Base-by-base conservation (phyloP, 2,329 filamentous ascomycete species). In the Raffaelea arxii region DNA sequence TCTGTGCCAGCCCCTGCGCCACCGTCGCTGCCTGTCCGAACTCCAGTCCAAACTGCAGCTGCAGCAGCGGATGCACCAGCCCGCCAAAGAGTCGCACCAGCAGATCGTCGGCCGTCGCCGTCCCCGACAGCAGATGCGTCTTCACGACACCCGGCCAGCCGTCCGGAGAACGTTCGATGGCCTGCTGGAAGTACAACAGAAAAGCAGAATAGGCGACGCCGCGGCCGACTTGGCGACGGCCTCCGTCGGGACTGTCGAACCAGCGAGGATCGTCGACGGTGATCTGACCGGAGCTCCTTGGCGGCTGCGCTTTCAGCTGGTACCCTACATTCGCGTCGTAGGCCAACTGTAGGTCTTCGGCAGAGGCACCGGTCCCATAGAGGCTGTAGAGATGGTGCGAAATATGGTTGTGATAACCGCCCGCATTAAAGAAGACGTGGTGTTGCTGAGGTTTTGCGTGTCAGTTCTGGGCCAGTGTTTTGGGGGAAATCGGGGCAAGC, bases 41-140 rank as follows among this genome's bases (percentile, higher is more conserved):
- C 59, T 94, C 88, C 30, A 95, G 60, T 4, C 85, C 89, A 58
- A 88, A 94, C 42, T 88, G 85, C 19, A 94, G 73, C 59, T 94
- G 87, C 51, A 95, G 90, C 16, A 92, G 66, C 2, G 88, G 87
- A 58, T 94, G 87, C 2, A 89, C 55, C 51, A 91, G 74, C 0
- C 84, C 82, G 16, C 73, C 75, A 57, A 78, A 88, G 57, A 91
- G 66, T 18, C 88, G 72, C 2, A 71, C 69, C 3, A 90, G 65
- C 69, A 95, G 68, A 51, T 82, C 79, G 35, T 89, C 77, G 4
- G 82, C 80, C 38, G 72, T 65, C 38, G 79, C 73, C 46, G 82
- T 76, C 2, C 75, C 76, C 3, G 74, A 70, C 58, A 95, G 87
- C 1, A 94, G 51, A 55, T 86, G 82, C 56, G 84, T 74, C 16